Evolutionary conservation across 805 yeast species (phyloP), one percentile per base, ranked within the genome.

Genomic region (Metschnikowia lochheadii): DNA sequence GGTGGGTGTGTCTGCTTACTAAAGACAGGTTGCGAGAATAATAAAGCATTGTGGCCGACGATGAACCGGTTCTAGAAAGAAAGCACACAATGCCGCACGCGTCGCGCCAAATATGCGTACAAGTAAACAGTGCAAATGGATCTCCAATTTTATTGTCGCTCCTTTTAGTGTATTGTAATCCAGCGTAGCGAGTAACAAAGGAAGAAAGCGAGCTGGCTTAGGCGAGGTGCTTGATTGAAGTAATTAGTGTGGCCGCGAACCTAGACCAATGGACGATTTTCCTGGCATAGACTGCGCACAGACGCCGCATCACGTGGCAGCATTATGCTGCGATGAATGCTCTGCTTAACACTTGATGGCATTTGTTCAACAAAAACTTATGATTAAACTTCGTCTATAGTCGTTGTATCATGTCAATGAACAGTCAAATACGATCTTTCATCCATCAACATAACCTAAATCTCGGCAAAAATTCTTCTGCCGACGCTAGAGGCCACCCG

Each of bases 381-480:
- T 44, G 46, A 35, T 44, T 44, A 44, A 17, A 35, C 39, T 44
- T 5, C 17, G 17, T 26, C 23, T 15, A 11, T 15, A 6, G 21
- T 15, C 38, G 34, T 26, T 17, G 38, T 21, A 40, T 32, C 33
- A 49, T 54, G 50, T 48, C 53, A 36, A 47, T 47, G 41, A 52
- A 54, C 43, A 52, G 48, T 40, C 49, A 46, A 17, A 52, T 53
- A 26, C 39, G 50, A 29, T 39, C 52, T 14, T 55, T 49, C 33
- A 49, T 55, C 18, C 48, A 53, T n/a, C 58, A 55, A 34, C 52
- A 52, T 38, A 46, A 45, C 31, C 48, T 48, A 33, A 20, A 21
- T 18, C 37, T 37, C 13, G 18, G 18, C 7, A 35, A 40, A 21
- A 36, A 23, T 31, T 36, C 45, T 32, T 17, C 31, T n/a, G 15